Base-by-base conservation (phyloP, 1,139 yeast genomes). In the Hansenula lynferdii region DNA sequence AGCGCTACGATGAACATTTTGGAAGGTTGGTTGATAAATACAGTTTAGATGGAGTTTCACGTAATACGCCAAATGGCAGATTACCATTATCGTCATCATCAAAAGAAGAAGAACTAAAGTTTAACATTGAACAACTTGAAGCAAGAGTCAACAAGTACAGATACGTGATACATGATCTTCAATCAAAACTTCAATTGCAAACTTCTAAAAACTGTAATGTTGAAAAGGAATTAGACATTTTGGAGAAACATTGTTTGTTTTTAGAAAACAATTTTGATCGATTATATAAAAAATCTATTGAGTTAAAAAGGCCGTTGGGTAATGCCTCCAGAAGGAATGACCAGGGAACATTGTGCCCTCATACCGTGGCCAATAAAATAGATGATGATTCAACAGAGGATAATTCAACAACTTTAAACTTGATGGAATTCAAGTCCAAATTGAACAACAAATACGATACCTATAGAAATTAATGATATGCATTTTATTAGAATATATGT, bases 211-310 rank as follows among this genome's bases (percentile, higher is more conserved):
- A 36, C 18, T 9, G 24, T 6, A 18, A 25, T 25, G 37, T 49
- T 9, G 14, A 36, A 3, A 16, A 30, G 6, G 42, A 49, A 27
- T 29, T 46, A 12, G 27, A 35, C 17, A 47, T 42, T 9, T 38
- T 50, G 40, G 49, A 46, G 6, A 36, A 41, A 14, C 50, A 39
- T 33, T 36, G 44, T 26, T 37, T 42, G 19, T 48, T 50, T 30
- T 36, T 49, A 34, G 52, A 50, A 24, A 18, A 35, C 1, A 49
- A 46, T 24, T 49, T 49, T 40, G 48, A 44, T 21, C 43, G 46
- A 29, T 40, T 50, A 19, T 46, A 50, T 27, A 28, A 34, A 12
- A 39, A 29, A 38, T 42, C 6, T 27, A 28, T 10, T 2, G 24
- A 27, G 6, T 23, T 42, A n/a, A 22, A n/a, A n/a, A n/a, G n/a